Evolutionary conservation across 192 early-diverging fungal genomes (phyloP).

Genomic region (Lobosporangium transversale): DNA sequence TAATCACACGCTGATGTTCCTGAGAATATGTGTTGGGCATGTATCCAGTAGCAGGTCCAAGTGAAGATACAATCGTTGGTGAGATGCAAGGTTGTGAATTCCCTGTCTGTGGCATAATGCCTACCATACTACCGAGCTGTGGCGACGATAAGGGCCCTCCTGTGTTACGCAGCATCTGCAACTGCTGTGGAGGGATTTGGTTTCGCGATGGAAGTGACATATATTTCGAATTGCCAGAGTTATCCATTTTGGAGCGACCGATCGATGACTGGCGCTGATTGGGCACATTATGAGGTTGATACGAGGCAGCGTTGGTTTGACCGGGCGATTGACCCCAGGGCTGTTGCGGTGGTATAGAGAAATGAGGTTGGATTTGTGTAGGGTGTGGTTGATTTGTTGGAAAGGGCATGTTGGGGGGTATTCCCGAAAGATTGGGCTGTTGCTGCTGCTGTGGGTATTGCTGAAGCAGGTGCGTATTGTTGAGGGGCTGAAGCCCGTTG

Average conservation of each 20-base stretch:
- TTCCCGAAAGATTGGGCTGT: not conserved
- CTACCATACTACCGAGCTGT: not conserved
- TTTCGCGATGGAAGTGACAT: constrained; percentile 30
- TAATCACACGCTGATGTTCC: constrained; percentile 29
- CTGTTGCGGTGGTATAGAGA: not conserved
- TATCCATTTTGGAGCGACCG: constrained; percentile 1
- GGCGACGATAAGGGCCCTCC: not conserved
- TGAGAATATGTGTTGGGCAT: constrained; percentile 42
- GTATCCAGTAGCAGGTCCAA: constrained; percentile 38
- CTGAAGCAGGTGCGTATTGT: not conserved
- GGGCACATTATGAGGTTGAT: constrained; percentile 31
- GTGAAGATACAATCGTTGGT: not conserved
- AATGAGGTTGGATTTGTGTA: not conserved
- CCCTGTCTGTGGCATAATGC: not conserved
- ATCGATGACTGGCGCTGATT: constrained; percentile 19
- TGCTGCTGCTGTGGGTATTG: constrained; percentile 9
- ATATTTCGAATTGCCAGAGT: constrained; percentile 11
- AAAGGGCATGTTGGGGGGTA: not conserved
- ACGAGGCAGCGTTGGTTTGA: not conserved
- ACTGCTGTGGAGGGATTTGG: constrained; percentile 16
- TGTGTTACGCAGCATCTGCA: constrained; percentile 16
- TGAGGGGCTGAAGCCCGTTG: not conserved
- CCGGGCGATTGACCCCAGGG: not conserved
- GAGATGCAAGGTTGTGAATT: not conserved
- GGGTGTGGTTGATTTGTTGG: too few relatives aligned